These are phyloP conservation scores for Metschnikowia anglica DNA, from an alignment of 805 yeast genomes.

Conservation along the genomic window DNA sequence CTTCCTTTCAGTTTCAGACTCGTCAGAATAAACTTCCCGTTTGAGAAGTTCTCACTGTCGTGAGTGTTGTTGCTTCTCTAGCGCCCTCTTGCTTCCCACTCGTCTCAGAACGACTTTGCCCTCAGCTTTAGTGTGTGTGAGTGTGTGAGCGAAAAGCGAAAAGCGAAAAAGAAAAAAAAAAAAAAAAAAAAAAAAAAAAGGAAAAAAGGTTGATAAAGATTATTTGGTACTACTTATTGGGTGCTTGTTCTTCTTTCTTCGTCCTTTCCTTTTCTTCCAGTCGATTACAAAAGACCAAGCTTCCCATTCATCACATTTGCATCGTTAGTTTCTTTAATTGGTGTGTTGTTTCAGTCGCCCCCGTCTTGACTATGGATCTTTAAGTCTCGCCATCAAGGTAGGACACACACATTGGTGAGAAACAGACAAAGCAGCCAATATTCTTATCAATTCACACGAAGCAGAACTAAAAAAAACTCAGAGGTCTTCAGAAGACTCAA, in stretches of 20 bases:
- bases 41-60: not conserved
- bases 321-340: not conserved
- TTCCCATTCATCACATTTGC: no score
- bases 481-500: not conserved
- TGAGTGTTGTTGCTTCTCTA: slow-evolving; percentile 6
- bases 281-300: not conserved
- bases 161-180: slow-evolving; percentile 2
- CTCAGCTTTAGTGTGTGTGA: not conserved
- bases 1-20: not conserved
- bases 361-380: slow-evolving; percentile 7
- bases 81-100: slow-evolving; percentile 1
- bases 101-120: not conserved
- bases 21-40: not conserved
- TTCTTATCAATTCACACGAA: no score
- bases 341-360: not conserved
- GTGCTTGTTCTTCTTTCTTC: not conserved
- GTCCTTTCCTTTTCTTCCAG: not conserved
- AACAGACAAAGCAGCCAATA: not conserved
- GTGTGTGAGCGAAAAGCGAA: not conserved
- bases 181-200: slow-evolving; percentile 4
- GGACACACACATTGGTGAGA: slow-evolving; percentile 11
- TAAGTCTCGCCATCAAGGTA: slow-evolving; percentile 11
- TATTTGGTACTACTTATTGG: not conserved
- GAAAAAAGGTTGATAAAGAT: not conserved
- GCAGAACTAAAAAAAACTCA: not conserved